phyloP scores from a whole-genome alignment of 2,329 filamentous ascomycete species.

The Neofusicoccum umdonicola region DNA sequence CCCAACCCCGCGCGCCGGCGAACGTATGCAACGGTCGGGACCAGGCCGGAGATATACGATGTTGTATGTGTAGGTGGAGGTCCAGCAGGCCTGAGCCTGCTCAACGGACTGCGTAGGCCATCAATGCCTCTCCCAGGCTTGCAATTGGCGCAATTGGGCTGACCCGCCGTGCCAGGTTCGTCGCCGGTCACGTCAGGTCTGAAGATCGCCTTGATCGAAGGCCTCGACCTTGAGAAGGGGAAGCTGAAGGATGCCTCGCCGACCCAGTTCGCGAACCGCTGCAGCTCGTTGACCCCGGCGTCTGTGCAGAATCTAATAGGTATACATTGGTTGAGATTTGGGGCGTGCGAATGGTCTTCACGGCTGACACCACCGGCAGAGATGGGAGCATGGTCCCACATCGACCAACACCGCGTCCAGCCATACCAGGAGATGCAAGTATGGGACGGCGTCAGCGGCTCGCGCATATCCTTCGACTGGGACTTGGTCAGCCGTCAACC shows the following conservation, averaged over 20 bases:
- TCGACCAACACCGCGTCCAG: constrained; percentile 72
- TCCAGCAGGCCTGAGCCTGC: constrained; percentile 75
- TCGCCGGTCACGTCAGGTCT: constrained; percentile 73
- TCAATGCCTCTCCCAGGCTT: constrained; percentile 1
- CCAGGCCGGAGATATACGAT: constrained; percentile 75
- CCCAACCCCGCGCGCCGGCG: constrained; percentile 1
- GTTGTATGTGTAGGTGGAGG: constrained; percentile 89
- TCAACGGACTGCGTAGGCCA: constrained; percentile 39
- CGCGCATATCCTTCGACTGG: constrained; percentile 87
- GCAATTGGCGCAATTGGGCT: constrained; percentile 5
- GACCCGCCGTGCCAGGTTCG: constrained; percentile 57
- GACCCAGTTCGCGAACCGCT: constrained; percentile 83
- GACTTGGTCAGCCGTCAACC: constrained; percentile 46
- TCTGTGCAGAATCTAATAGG: constrained; percentile 77
- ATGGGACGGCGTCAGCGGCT: constrained; percentile 90
- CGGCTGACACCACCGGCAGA: constrained; percentile 32
- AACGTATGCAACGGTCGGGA: constrained; percentile 27
- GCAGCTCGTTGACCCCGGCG: constrained; percentile 87
- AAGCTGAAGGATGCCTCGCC: constrained; percentile 59
- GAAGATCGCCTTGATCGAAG: constrained; percentile 84
- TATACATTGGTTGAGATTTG: constrained; percentile 17
- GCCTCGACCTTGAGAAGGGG: constrained; percentile 74
- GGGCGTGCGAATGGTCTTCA: background rate
- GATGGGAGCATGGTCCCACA: constrained; percentile 81
- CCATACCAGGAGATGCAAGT: constrained; percentile 96